phyloP scores from a whole-genome alignment of 1,284 basidiomycete genomes.

The Cryptococcus sp. region DNA sequence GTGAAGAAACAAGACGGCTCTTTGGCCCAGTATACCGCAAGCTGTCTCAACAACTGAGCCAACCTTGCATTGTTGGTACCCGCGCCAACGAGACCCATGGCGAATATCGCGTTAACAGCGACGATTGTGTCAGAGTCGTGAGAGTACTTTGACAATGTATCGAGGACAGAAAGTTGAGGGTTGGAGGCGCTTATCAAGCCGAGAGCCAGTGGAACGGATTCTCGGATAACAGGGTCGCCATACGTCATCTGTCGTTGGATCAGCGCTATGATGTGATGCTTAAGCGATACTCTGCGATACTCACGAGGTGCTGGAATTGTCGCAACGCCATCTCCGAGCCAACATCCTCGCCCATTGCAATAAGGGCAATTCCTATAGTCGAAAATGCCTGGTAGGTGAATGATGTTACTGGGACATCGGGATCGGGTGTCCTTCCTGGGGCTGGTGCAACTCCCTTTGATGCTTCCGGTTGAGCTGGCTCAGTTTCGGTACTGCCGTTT shows the following conservation, averaged over 20 bases:
- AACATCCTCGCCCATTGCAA: slow-evolving; percentile 98
- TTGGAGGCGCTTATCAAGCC: slow-evolving; percentile 94
- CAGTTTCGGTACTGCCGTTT: slow-evolving; percentile 9
- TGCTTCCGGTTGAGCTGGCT: slow-evolving; percentile 41
- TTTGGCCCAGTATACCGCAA: slow-evolving; percentile 96
- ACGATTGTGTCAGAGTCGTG: slow-evolving; percentile 98
- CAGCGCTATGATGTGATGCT: neutral
- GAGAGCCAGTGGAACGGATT: slow-evolving; percentile 92
- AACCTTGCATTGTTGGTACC: slow-evolving; percentile 98
- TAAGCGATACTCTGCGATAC: slow-evolving; percentile 33
- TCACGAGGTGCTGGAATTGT: slow-evolving; percentile 89
- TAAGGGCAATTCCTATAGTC: slow-evolving; percentile 88
- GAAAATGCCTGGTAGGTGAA: slow-evolving; percentile 80
- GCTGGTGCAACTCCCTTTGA: slow-evolving; percentile 61
- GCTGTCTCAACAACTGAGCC: slow-evolving; percentile 94
- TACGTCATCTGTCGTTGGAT: slow-evolving; percentile 81
- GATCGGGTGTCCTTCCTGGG: slow-evolving; percentile 61
- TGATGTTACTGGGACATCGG: too few relatives aligned
- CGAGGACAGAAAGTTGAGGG: slow-evolving; percentile 91
- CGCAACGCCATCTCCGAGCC: slow-evolving; percentile 95
- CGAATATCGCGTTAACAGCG: slow-evolving; percentile 95
- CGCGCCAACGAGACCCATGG: slow-evolving; percentile 97
- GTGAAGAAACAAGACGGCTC: slow-evolving; percentile 97
- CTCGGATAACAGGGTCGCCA: slow-evolving; percentile 89
- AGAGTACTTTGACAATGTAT: slow-evolving; percentile 98